Evolutionary conservation across 108 stramenopile genomes (phyloP).

Genomic region (Cylindrotheca closterium): DNA sequence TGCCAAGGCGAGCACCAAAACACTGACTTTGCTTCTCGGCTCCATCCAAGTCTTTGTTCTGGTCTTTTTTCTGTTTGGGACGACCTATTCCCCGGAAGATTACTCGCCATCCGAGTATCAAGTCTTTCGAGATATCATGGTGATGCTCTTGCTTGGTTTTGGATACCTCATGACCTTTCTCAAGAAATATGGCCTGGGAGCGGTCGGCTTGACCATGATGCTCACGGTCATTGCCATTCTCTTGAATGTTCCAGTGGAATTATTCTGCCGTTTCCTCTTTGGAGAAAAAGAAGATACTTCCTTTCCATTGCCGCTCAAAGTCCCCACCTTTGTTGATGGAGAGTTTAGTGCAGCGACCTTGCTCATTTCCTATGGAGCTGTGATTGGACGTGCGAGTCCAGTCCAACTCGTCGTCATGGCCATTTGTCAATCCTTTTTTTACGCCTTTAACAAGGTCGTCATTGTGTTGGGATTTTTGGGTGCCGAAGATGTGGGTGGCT

Average conservation of each 20-base stretch:
- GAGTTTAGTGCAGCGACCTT: slow-evolving; percentile 52
- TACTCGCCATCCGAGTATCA: slow-evolving; percentile 17
- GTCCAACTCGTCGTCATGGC: slow-evolving; percentile 41
- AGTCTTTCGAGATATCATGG: slow-evolving; percentile 39
- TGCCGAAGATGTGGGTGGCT: slow-evolving; percentile 54
- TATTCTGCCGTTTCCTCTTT: slow-evolving; percentile 11
- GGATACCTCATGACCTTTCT: slow-evolving; percentile 65
- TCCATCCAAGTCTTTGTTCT: slow-evolving; percentile 2
- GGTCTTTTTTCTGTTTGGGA: slow-evolving; percentile 5
- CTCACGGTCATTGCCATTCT: slow-evolving; percentile 34
- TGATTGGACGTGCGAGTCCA: slow-evolving; percentile 47
- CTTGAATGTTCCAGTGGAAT: slow-evolving; percentile 37
- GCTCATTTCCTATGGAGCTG: slow-evolving; percentile 54
- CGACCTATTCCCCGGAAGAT: slow-evolving; percentile 1
- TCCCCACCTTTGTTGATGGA: slow-evolving; percentile 35
- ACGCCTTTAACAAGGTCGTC: slow-evolving; percentile 48
- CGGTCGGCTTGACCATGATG: slow-evolving; percentile 52
- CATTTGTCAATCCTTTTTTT: slow-evolving; percentile 35
- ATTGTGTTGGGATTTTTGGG: slow-evolving; percentile 24
- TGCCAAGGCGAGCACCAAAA: slow-evolving; percentile 1
- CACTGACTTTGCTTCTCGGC: slow-evolving; percentile 1
- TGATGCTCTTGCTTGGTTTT: slow-evolving; percentile 56
- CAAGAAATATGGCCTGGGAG: slow-evolving; percentile 43
- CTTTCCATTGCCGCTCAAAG: slow-evolving; percentile 22
- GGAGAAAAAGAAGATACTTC: slow-evolving; percentile 16